Conservation (phyloP, 768 basidiomycete species). For the Leccinum obscurum region DNA sequence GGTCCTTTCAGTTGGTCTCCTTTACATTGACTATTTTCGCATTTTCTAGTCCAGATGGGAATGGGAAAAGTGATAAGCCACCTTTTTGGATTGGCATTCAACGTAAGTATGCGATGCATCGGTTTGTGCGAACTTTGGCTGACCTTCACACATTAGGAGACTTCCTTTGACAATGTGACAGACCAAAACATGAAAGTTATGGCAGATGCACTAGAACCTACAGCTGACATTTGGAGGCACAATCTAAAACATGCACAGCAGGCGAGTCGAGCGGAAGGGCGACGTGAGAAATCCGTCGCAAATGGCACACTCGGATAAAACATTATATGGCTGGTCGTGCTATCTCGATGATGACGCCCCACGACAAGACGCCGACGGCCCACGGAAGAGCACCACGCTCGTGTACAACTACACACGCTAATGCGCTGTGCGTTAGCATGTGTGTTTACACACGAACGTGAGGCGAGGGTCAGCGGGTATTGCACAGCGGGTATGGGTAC, state of each 20-base stretch:
- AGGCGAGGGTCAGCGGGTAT: too few species aligned
- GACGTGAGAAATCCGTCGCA: background rate
- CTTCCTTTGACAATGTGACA: slow-evolving; percentile 51
- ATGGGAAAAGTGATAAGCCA: slow-evolving; percentile 23
- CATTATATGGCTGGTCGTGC: background rate
- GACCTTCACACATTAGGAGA: slow-evolving; percentile 93
- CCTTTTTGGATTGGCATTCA: slow-evolving; percentile 90
- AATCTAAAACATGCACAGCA: background rate
- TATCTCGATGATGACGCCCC: too few species aligned
- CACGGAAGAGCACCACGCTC: too few species aligned
- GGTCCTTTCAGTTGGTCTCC: slow-evolving; percentile 63
- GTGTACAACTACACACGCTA: too few species aligned
- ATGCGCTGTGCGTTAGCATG: too few species aligned
- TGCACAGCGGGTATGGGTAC: too few species aligned
- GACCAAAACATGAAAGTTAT: background rate
- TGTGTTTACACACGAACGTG: too few species aligned
- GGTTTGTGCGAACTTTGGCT: slow-evolving; percentile 92
- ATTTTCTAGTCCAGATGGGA: slow-evolving; percentile 77
- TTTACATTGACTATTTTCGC: slow-evolving; percentile 92
- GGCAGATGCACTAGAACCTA: background rate
- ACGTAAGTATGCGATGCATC: slow-evolving; percentile 90
- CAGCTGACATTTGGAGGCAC: background rate
- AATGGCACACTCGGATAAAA: background rate
- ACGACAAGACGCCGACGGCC: too few species aligned
- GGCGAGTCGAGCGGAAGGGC: background rate